phyloP scores from a whole-genome alignment of 768 basidiomycete genomes.

The Termitomyces sp. region DNA sequence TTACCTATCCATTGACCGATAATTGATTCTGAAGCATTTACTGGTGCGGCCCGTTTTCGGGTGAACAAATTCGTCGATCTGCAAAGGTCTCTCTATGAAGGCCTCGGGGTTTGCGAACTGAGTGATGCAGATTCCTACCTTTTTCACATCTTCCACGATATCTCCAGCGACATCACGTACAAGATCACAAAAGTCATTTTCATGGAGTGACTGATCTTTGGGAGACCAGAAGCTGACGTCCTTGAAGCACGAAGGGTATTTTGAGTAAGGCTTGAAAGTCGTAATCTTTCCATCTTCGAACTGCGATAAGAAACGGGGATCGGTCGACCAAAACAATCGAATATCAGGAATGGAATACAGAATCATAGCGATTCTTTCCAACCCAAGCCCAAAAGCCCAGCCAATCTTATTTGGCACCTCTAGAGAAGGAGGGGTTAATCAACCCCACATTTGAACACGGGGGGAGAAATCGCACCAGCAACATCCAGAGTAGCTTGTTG shows the following conservation, averaged over 20 bases:
- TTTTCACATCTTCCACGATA: constrained; percentile 82
- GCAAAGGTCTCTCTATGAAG: constrained; percentile 1
- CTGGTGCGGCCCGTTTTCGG: constrained; percentile 80
- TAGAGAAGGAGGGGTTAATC: constrained; percentile 16
- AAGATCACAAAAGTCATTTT: constrained; percentile 96
- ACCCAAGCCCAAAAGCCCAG: constrained; percentile 97
- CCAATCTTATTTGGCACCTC: constrained; percentile 81
- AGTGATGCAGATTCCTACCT: constrained; percentile 39
- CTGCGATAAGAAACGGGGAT: constrained; percentile 82
- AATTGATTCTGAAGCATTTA: constrained; percentile 87
- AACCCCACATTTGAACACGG: neutral
- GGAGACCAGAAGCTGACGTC: constrained; percentile 94
- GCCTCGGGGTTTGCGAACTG: too few relatives aligned
- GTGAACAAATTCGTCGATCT: constrained; percentile 92
- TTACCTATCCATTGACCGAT: constrained; percentile 96
- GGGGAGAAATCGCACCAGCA: constrained; percentile 53
- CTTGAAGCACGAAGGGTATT: constrained; percentile 89
- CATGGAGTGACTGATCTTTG: constrained; percentile 56
- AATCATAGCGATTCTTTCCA: constrained; percentile 97
- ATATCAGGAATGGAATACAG: constrained; percentile 97
- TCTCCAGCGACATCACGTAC: constrained; percentile 92
- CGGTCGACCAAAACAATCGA: constrained; percentile 93
- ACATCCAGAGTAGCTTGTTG: constrained; percentile 83
- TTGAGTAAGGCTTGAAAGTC: constrained; percentile 87
- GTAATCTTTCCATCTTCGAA: constrained; percentile 74